These are phyloP conservation scores for Bacterosira constricta DNA, from an alignment of 108 stramenopile species.

Conservation along the genomic window DNA sequence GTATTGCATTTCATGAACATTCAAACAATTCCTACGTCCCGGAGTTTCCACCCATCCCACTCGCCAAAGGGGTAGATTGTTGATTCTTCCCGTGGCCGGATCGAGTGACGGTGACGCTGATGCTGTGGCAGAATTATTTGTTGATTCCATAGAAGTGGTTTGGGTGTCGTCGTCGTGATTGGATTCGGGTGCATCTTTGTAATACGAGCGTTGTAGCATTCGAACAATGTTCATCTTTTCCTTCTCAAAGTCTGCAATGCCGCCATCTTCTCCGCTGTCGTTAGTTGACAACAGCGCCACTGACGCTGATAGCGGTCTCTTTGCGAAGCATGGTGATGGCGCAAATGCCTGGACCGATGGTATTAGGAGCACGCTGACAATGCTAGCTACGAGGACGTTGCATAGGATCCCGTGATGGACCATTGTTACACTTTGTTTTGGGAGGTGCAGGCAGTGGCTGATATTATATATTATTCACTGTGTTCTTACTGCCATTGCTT, in stretches of 20 bases:
- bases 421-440: too few relatives aligned
- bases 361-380: too few relatives aligned
- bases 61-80: slow-evolving; percentile 65
- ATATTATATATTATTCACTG: too few relatives aligned
- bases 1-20: slow-evolving; percentile 71
- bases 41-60: slow-evolving; percentile 79
- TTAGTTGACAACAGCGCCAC: too few relatives aligned
- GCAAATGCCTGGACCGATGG: too few relatives aligned
- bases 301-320: too few relatives aligned
- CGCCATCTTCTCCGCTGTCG: not conserved
- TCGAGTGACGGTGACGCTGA: slow-evolving; percentile 15
- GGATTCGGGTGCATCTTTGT: too few relatives aligned
- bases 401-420: too few relatives aligned
- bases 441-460: too few relatives aligned
- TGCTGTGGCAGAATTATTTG: not conserved
- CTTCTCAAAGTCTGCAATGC: slow-evolving; percentile 15
- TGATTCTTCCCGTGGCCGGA: slow-evolving; percentile 48
- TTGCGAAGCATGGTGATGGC: too few relatives aligned
- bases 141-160: not conserved
- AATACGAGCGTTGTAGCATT: slow-evolving; percentile 42
- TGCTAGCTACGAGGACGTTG: too few relatives aligned
- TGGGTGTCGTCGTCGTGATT: slow-evolving; percentile 3
- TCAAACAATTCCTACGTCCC: slow-evolving; percentile 76
- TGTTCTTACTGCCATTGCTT: too few relatives aligned
- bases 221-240: slow-evolving; percentile 42